Conservation (phyloP, 352 stramenopile genomes). For the Globisporangium megalacanthum region DNA sequence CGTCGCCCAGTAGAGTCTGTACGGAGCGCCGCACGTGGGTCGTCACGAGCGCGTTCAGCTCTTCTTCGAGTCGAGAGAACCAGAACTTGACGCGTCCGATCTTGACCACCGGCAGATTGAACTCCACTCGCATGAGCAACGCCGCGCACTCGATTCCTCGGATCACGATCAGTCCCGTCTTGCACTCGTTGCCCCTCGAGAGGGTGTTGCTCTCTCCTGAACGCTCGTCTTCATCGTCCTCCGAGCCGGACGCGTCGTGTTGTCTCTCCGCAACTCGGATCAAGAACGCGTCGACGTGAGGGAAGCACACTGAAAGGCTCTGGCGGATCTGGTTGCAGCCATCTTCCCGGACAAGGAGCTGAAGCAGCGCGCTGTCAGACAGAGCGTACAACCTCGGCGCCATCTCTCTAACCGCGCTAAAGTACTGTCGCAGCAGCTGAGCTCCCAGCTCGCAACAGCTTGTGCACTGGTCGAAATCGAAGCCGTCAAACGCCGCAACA, state of each 20-base stretch:
- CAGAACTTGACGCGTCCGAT: slow-evolving; percentile 65
- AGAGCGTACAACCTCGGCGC: slow-evolving; percentile 37
- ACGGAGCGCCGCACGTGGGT: slow-evolving; percentile 30
- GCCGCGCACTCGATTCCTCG: slow-evolving; percentile 2
- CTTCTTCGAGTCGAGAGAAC: slow-evolving; percentile 55
- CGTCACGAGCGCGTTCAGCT: slow-evolving; percentile 38
- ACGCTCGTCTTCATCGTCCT: neutral
- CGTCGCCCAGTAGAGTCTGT: slow-evolving; percentile 11
- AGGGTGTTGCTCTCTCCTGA: neutral
- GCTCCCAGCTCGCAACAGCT: slow-evolving; percentile 31
- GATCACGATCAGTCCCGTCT: slow-evolving; percentile 5
- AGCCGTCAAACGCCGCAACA: slow-evolving; percentile 38
- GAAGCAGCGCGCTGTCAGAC: slow-evolving; percentile 31
- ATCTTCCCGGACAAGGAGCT: slow-evolving; percentile 33
- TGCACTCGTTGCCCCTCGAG: neutral
- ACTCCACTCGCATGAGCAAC: slow-evolving; percentile 5
- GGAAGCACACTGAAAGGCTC: slow-evolving; percentile 34
- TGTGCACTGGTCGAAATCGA: slow-evolving; percentile 44
- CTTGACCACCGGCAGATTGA: slow-evolving; percentile 45
- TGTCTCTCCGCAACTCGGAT: slow-evolving; percentile 7
- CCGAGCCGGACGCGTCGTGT: neutral
- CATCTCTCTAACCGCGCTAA: slow-evolving; percentile 28
- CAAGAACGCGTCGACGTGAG: slow-evolving; percentile 28
- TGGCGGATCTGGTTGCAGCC: slow-evolving; percentile 23
- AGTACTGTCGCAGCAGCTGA: slow-evolving; percentile 33